These are phyloP conservation scores for Acarospora socialis DNA, from an alignment of 2,329 filamentous ascomycete genomes.

Conservation along the genomic window DNA sequence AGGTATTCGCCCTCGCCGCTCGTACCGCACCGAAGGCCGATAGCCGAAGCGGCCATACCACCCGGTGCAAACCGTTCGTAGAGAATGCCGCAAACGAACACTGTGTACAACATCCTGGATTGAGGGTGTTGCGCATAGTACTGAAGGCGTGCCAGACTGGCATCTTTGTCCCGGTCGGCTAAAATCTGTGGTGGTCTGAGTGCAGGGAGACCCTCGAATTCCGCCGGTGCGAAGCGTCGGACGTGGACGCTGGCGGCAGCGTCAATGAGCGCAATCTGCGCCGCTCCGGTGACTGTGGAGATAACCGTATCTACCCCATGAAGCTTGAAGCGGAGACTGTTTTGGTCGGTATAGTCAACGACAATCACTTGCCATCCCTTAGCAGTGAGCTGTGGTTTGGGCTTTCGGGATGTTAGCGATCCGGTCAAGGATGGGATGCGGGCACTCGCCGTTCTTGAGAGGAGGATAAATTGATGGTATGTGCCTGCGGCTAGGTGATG, in stretches of 20 bases:
- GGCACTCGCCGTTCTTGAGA: constrained; percentile 47
- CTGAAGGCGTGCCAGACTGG: constrained; percentile 43
- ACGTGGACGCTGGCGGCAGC: constrained; percentile 52
- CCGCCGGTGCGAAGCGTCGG: constrained; percentile 56
- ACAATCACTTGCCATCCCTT: constrained; percentile 48
- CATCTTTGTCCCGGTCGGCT: constrained; percentile 45
- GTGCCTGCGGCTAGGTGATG: constrained; percentile 46
- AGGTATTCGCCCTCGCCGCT: constrained; percentile 50
- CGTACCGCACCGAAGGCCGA: constrained; percentile 43
- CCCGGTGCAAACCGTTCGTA: constrained; percentile 61
- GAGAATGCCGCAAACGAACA: constrained; percentile 60
- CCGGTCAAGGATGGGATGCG: constrained; percentile 2
- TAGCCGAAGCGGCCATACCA: constrained; percentile 45
- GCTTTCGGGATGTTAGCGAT: constrained; percentile 15
- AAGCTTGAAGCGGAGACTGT: constrained; percentile 49
- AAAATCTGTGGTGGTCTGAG: constrained; percentile 42
- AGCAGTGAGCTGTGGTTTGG: constrained; percentile 23
- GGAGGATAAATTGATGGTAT: constrained; percentile 53
- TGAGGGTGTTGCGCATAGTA: constrained; percentile 35
- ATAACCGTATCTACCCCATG: constrained; percentile 60
- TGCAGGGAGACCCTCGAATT: constrained; percentile 53
- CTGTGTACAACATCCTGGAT: constrained; percentile 48
- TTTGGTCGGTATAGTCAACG: constrained; percentile 50
- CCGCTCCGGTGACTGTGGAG: constrained; percentile 52
- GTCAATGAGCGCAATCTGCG: constrained; percentile 58